phyloP scores from a whole-genome alignment of 2,329 filamentous ascomycete genomes.

The Rachicladosporium sp. region DNA sequence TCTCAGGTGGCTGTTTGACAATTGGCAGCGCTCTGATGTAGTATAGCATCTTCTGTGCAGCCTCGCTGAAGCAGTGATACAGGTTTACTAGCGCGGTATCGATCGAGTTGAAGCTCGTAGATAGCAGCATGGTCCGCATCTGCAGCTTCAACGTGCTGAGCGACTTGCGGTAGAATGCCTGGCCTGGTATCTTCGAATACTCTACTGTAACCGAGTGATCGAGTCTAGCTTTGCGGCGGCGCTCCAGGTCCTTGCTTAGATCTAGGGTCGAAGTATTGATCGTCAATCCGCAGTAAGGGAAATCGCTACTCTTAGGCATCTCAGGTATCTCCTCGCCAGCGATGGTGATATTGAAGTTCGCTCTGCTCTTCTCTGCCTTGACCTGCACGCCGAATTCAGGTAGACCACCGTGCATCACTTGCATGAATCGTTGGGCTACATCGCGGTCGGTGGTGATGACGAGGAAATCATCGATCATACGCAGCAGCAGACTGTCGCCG shows the following conservation, averaged over 20 bases:
- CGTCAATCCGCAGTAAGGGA: slow-evolving; percentile 78
- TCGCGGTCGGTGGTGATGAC: slow-evolving; percentile 60
- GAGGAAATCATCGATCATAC: slow-evolving; percentile 86
- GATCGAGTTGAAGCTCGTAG: slow-evolving; percentile 63
- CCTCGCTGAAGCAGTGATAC: slow-evolving; percentile 60
- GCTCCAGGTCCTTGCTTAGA: slow-evolving; percentile 55
- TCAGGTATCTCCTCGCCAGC: slow-evolving; percentile 41
- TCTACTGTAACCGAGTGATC: slow-evolving; percentile 71
- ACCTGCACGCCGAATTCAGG: slow-evolving; percentile 70
- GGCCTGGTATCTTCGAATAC: slow-evolving; percentile 56
- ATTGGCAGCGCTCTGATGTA: slow-evolving; percentile 49
- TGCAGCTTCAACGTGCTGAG: slow-evolving; percentile 70
- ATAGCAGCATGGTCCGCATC: slow-evolving; percentile 71
- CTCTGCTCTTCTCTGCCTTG: slow-evolving; percentile 64
- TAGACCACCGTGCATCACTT: slow-evolving; percentile 67
- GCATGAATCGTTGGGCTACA: slow-evolving; percentile 61
- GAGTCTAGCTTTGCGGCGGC: slow-evolving; percentile 39
- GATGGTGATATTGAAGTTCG: slow-evolving; percentile 63
- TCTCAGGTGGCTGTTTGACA: slow-evolving; percentile 42
- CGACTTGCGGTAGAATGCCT: slow-evolving; percentile 68
- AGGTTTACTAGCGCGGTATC: slow-evolving; percentile 60
- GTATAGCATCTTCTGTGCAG: slow-evolving; percentile 59
- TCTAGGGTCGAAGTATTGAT: slow-evolving; percentile 67
- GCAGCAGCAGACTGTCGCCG: slow-evolving; percentile 51
- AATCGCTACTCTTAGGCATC: slow-evolving; percentile 34